Conservation (phyloP, 345 rosid species). For the Linum tenue region DNA sequence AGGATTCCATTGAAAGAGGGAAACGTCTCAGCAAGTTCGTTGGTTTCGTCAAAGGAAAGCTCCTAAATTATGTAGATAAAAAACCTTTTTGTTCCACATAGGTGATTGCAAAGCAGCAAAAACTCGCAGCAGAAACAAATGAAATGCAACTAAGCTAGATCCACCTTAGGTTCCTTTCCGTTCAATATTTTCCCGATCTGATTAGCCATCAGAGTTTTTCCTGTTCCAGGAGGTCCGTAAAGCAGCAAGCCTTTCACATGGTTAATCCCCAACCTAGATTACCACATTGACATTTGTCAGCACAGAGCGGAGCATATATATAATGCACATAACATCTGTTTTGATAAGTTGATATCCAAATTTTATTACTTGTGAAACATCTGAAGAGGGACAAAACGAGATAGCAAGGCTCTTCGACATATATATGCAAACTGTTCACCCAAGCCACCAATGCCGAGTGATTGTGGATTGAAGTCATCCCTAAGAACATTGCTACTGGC, state of each 20-base stretch:
- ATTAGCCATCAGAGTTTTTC: conserved; percentile 97
- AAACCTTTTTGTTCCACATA: too few relatives aligned
- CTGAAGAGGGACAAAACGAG: conserved; percentile 95
- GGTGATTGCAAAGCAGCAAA: neutral
- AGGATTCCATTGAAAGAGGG: conserved; percentile 17
- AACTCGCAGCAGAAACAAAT: neutral
- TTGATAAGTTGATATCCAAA: conserved; percentile 15
- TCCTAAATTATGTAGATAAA: neutral
- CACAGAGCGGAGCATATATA: conserved; percentile 7
- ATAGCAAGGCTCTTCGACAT: conserved; percentile 98
- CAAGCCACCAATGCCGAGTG: conserved; percentile 94
- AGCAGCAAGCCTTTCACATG: conserved; percentile 98
- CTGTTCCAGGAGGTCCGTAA: conserved; percentile 97
- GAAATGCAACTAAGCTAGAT: neutral
- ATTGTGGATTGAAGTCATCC: conserved; percentile 88
- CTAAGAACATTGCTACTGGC: conserved; percentile 86
- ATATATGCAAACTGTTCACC: conserved; percentile 98
- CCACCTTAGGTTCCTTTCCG: conserved; percentile 97
- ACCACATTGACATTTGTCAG: conserved; percentile 21
- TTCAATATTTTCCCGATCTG: conserved; percentile 99
- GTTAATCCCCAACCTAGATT: conserved; percentile 85
- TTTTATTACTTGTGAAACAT: conserved; percentile 71
- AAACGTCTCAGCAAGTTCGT: too few relatives aligned
- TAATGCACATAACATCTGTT: neutral
- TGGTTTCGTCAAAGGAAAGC: neutral